phyloP scores from a whole-genome alignment of 2,329 filamentous ascomycete genomes.

The Fusarium avenaceum region DNA sequence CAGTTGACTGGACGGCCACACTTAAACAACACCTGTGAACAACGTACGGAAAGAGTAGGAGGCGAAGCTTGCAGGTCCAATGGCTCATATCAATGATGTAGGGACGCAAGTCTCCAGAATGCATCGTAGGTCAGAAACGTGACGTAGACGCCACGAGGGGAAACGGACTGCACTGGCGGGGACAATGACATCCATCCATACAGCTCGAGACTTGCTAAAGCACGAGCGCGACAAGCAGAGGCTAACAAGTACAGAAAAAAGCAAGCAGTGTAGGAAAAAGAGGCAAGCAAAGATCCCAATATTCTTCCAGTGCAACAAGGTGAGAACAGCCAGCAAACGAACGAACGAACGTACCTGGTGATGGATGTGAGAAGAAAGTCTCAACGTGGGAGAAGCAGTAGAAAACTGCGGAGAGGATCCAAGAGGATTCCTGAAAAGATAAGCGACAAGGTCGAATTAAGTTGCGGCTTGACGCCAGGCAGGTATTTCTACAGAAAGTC shows the following conservation, averaged over 20 bases:
- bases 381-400: conserved; percentile 9
- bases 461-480: conserved; percentile 19
- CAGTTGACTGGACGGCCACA: conserved; percentile 3
- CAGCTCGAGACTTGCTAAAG: conserved; percentile 2
- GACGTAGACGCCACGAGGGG: conserved; percentile 45
- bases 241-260: not conserved
- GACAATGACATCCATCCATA: conserved; percentile 13
- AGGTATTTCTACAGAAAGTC: conserved; percentile 30
- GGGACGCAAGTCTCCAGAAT: conserved; percentile 25
- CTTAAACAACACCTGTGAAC: not conserved
- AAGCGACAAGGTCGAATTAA: conserved; percentile 22
- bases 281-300: conserved; percentile 6
- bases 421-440: not conserved
- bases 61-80: conserved; percentile 8
- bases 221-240: conserved; percentile 12
- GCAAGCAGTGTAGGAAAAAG: not conserved
- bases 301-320: conserved; percentile 10
- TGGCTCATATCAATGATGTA: conserved; percentile 7
- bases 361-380: conserved; percentile 15
- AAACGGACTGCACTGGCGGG: conserved; percentile 30
- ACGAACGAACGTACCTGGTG: conserved; percentile 39
- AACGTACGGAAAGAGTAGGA: conserved; percentile 3
- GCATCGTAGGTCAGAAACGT: conserved; percentile 41
- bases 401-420: not conserved
- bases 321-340: conserved; percentile 9